These are phyloP conservation scores for Oleoguttula mirabilis DNA, from an alignment of 495 filamentous ascomycete genomes.

Conservation along the genomic window DNA sequence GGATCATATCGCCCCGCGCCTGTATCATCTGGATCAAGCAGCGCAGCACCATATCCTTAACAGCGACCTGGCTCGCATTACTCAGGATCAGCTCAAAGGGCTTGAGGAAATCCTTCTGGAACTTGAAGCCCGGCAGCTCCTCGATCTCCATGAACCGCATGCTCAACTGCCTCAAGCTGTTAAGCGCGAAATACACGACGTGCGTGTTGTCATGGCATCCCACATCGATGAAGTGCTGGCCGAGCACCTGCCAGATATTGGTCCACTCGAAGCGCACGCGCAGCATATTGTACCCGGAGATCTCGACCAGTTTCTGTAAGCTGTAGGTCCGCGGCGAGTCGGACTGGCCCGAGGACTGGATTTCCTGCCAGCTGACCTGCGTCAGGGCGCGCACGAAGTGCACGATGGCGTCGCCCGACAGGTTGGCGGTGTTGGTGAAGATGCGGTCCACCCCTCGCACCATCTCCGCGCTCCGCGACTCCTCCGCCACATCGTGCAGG, in stretches of 20 bases:
- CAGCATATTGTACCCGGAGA: conserved; percentile 99
- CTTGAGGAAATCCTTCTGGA: conserved; percentile 98
- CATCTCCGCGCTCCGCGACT: conserved; percentile 83
- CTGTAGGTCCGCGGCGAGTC: conserved; percentile 92
- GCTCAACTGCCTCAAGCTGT: conserved; percentile 85
- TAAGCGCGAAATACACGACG: conserved; percentile 93
- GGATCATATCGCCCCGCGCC: conserved; percentile 86
- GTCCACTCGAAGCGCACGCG: conserved; percentile 97
- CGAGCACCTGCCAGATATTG: conserved; percentile 89
- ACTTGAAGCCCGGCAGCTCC: conserved; percentile 96
- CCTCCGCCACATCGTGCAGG: conserved; percentile 75
- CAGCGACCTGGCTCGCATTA: conserved; percentile 75
- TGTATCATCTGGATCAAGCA: conserved; percentile 99
- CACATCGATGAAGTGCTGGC: conserved; percentile 94
- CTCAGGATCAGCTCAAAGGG: conserved; percentile 96
- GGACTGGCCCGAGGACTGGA: conserved; percentile 88
- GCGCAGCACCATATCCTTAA: conserved; percentile 97
- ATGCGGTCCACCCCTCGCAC: conserved; percentile 87
- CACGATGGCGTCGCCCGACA: conserved; percentile 93
- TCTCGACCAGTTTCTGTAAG: conserved; percentile 94
- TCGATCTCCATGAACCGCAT: conserved; percentile 99
- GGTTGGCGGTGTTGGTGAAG: conserved; percentile 87
- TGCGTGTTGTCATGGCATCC: conserved; percentile 90
- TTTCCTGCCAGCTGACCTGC: conserved; percentile 98
- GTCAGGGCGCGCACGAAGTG: conserved; percentile 87